Percentiles rank a stretch among this genome's conserved stretches.
Evolutionary conservation across 768 basidiomycete species (phyloP).

Genomic region (Amanita pseudoporphyria): DNA sequence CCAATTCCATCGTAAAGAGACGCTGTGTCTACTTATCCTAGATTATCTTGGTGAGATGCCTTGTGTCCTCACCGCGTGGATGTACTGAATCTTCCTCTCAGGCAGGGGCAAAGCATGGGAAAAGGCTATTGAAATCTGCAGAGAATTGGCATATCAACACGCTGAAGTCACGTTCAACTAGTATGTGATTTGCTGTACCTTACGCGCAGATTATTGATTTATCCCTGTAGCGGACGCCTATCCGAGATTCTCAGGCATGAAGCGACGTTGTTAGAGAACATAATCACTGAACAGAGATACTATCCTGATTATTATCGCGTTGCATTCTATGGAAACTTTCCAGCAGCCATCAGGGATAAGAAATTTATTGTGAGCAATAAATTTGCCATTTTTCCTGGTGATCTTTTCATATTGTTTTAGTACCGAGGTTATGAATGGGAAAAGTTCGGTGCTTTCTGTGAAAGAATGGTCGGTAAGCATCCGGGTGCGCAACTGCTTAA

Average conservation of each 20-base stretch:
- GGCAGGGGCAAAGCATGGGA: conserved; percentile 99
- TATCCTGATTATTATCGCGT: conserved; percentile 93
- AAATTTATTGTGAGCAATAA: conserved; percentile 69
- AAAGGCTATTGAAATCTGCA: conserved; percentile 85
- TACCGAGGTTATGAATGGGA: conserved; percentile 96
- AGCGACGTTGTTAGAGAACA: conserved; percentile 80
- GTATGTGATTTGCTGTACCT: conserved; percentile 31
- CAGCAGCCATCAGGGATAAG: conserved; percentile 74
- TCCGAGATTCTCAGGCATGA: conserved; percentile 83
- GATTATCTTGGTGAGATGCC: conserved; percentile 71
- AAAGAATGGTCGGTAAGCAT: conserved; percentile 87
- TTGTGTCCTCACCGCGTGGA: conserved; percentile 2
- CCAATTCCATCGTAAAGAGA: conserved; percentile 91
- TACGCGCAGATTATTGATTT: conserved; percentile 6
- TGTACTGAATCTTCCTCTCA: conserved; percentile 18
- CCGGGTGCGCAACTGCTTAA: conserved; percentile 76
- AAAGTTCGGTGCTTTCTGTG: conserved; percentile 82
- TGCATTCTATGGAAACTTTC: conserved; percentile 89
- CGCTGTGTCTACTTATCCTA: conserved; percentile 82
- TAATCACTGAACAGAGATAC: conserved; percentile 72
- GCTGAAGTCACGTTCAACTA: conserved; percentile 87
- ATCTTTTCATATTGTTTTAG: conserved; percentile 25
- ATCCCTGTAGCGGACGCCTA: conserved; percentile 49
- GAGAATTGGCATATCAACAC: conserved; percentile 85
- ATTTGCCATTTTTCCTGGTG: conserved; percentile 3